phyloP scores from a whole-genome alignment of 1,284 basidiomycete genomes.

The Malassezia arunalokei region DNA sequence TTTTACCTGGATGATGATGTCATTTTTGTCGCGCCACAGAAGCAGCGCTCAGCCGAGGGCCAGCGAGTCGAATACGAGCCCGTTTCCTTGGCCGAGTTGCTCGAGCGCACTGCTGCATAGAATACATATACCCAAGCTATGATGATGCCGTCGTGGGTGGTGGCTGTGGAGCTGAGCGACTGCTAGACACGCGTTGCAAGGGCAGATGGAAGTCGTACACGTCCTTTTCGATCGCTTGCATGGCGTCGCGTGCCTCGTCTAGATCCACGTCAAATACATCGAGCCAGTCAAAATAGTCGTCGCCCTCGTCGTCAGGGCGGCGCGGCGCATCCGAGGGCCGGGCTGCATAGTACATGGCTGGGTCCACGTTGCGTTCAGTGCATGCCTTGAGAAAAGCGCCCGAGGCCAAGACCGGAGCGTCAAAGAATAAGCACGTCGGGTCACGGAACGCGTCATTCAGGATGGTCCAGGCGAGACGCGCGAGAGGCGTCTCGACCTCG shows the following conservation, averaged over 20 bases:
- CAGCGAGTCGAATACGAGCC: conserved; percentile 8
- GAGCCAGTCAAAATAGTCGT: conserved; percentile 18
- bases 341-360: conserved; percentile 17
- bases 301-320: conserved; percentile 9
- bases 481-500: conserved; percentile 20
- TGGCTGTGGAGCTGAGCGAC: not conserved
- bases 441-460: conserved; percentile 32
- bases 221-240: conserved; percentile 25
- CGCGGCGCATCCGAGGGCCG: conserved; percentile 8
- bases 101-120: not conserved
- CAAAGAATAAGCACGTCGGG: conserved; percentile 30
- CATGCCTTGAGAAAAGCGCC: conserved; percentile 37
- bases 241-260: conserved; percentile 25
- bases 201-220: conserved; percentile 26
- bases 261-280: conserved; percentile 38
- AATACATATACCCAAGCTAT: not conserved
- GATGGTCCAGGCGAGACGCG: conserved; percentile 30
- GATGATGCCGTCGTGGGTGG: not conserved
- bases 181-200: conserved; percentile 1
- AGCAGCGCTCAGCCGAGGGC: not conserved
- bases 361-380: conserved; percentile 16
- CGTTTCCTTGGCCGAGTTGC: conserved; percentile 2
- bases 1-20: conserved; percentile 76
- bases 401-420: conserved; percentile 38
- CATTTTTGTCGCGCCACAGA: conserved; percentile 10